Evolutionary conservation across 192 early-diverging fungal species (phyloP).

Genomic region (Endogone sp.): DNA sequence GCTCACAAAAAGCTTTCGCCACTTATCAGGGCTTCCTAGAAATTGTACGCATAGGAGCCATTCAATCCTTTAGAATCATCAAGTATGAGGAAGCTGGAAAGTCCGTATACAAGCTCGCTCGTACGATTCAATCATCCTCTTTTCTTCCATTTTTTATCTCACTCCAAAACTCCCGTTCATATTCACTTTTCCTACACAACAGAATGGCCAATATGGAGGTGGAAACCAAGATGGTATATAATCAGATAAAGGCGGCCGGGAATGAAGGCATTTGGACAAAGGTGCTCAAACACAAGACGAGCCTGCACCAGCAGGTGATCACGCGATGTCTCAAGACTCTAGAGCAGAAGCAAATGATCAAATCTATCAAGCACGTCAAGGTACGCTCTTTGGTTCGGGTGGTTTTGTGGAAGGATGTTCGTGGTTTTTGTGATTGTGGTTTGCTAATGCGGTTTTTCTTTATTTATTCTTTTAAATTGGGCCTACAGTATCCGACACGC

Average conservation of each 20-base stretch:
- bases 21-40: slow-evolving; percentile 12
- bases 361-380: slow-evolving; percentile 87
- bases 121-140: no score
- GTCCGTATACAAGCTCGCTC: background rate
- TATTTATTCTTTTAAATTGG: background rate
- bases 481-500: slow-evolving; percentile 66
- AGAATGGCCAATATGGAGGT: slow-evolving; percentile 51
- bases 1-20: no score
- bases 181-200: background rate
- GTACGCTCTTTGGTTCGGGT: slow-evolving; percentile 22
- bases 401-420: background rate
- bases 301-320: slow-evolving; percentile 70
- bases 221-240: slow-evolving; percentile 79
- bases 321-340: slow-evolving; percentile 73
- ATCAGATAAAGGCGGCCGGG: slow-evolving; percentile 73
- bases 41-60: slow-evolving; percentile 3
- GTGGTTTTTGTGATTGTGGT: no score
- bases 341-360: slow-evolving; percentile 79
- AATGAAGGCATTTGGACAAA: slow-evolving; percentile 85
- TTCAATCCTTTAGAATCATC: background rate
- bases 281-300: slow-evolving; percentile 74
- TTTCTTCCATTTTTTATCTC: no score
- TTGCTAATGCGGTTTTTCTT: background rate
- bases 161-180: no score
- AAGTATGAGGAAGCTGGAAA: slow-evolving; percentile 10